Evolutionary conservation across 2,329 filamentous ascomycete species (phyloP).

Genomic region (Penicillium concentricum): DNA sequence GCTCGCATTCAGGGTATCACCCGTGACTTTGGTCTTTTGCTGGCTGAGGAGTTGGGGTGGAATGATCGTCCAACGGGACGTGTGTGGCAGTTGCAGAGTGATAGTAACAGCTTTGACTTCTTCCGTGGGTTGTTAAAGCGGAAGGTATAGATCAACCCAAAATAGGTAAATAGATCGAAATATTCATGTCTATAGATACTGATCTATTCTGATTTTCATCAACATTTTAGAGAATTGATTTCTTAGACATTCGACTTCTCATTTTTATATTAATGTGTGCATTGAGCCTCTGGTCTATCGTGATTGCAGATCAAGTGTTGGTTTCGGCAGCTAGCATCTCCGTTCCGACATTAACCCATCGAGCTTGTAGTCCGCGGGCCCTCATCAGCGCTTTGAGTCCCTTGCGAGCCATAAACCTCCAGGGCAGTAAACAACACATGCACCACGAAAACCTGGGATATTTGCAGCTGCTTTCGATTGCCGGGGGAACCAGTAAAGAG

Average conservation of each 20-base stretch:
- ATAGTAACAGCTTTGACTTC: slow-evolving; percentile 98
- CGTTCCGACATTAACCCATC: not conserved
- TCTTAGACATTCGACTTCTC: not conserved
- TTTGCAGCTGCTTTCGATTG: too few relatives aligned
- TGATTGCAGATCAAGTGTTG: too few relatives aligned
- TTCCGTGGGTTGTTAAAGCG: slow-evolving; percentile 82
- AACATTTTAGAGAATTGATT: not conserved
- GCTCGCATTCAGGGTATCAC: slow-evolving; percentile 86
- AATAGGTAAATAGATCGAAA: not conserved
- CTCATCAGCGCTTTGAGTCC: not conserved
- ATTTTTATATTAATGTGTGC: not conserved
- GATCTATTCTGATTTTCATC: not conserved
- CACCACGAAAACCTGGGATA: too few relatives aligned
- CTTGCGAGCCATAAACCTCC: not conserved
- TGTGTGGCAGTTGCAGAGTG: slow-evolving; percentile 83
- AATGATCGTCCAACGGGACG: slow-evolving; percentile 73
- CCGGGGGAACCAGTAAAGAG: too few relatives aligned
- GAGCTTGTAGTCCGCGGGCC: not conserved
- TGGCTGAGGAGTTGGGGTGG: slow-evolving; percentile 76
- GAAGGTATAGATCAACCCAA: slow-evolving; percentile 58
- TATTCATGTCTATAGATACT: not conserved
- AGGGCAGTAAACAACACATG: not conserved
- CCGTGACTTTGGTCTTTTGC: slow-evolving; percentile 82
- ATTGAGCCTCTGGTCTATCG: not conserved
- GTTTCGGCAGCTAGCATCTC: not conserved